These are phyloP conservation scores for Rauvolfia tetraphylla DNA, from an alignment of 257 asterid species.

Conservation along the genomic window DNA sequence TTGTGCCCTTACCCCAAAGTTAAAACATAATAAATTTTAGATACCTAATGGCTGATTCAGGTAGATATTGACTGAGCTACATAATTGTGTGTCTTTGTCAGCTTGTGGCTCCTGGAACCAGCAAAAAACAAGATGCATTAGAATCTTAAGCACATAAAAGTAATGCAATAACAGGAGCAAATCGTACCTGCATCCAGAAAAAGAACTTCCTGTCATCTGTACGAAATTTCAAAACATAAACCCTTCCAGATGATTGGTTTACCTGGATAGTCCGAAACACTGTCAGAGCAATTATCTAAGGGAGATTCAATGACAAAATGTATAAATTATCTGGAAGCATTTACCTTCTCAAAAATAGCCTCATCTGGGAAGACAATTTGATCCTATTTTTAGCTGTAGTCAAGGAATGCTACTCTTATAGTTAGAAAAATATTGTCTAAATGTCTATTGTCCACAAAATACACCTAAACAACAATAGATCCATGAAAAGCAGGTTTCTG, in stretches of 20 bases:
- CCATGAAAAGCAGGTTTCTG: constrained; percentile 7
- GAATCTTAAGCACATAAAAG: not conserved
- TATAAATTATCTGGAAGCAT: not conserved
- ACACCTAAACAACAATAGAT: constrained; percentile 1
- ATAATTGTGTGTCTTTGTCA: constrained; percentile 61
- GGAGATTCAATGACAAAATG: not conserved
- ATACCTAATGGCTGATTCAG: constrained; percentile 83
- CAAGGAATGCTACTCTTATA: constrained; percentile 41
- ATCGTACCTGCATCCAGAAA: constrained; percentile 93
- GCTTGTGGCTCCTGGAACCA: constrained; percentile 74
- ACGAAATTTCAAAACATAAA: constrained; percentile 75
- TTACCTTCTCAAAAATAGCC: constrained; percentile 84
- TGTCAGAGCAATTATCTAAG: constrained; percentile 4
- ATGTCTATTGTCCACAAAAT: too few species aligned
- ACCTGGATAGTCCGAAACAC: constrained; percentile 45
- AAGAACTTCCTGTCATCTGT: constrained; percentile 87
- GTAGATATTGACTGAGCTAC: constrained; percentile 71
- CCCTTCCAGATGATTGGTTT: constrained; percentile 89
- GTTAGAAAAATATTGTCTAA: too few species aligned
- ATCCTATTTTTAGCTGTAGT: constrained; percentile 55
- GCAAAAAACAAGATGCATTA: constrained; percentile 30
- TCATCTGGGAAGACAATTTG: constrained; percentile 91
- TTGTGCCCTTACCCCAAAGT: not conserved
- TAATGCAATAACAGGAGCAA: not conserved
- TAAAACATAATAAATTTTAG: not conserved